These are phyloP conservation scores for Tricholoma hemisulphureum DNA, from an alignment of 768 basidiomycete species.

Conservation along the genomic window DNA sequence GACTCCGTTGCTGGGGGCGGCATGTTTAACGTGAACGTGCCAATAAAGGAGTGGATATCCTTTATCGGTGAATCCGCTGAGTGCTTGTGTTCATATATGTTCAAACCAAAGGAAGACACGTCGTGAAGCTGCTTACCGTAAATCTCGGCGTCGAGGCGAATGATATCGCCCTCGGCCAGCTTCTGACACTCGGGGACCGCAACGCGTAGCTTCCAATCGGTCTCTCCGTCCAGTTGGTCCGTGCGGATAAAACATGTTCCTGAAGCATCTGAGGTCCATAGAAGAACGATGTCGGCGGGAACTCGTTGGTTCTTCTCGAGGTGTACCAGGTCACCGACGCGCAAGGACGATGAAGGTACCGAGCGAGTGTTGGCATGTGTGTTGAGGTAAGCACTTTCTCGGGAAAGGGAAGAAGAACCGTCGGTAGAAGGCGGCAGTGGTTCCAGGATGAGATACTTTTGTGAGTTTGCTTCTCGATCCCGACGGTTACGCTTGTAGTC, in stretches of 20 bases:
- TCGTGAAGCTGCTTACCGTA: slow-evolving; percentile 57
- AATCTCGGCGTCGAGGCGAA: slow-evolving; percentile 81
- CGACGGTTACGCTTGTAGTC: slow-evolving; percentile 93
- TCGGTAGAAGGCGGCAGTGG: slow-evolving; percentile 38
- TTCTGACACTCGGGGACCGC: slow-evolving; percentile 85
- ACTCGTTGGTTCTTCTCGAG: slow-evolving; percentile 98
- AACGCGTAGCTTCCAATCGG: slow-evolving; percentile 96
- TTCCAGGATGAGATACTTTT: slow-evolving; percentile 83
- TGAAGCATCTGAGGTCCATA: slow-evolving; percentile 83
- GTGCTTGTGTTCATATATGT: slow-evolving; percentile 15
- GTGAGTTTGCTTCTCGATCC: slow-evolving; percentile 93
- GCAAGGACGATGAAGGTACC: slow-evolving; percentile 83
- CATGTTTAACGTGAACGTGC: slow-evolving; percentile 79
- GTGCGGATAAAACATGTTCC: slow-evolving; percentile 98
- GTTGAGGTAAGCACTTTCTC: slow-evolving; percentile 42
- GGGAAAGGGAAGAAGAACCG: slow-evolving; percentile 31
- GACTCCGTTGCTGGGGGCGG: slow-evolving; percentile 31
- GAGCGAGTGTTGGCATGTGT: slow-evolving; percentile 61
- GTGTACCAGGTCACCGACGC: slow-evolving; percentile 86
- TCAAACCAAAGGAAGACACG: slow-evolving; percentile 2
- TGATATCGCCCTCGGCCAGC: slow-evolving; percentile 49
- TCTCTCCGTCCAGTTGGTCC: slow-evolving; percentile 97
- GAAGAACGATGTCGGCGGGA: slow-evolving; percentile 88
- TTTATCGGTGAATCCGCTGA: slow-evolving; percentile 92
- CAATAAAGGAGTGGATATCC: slow-evolving; percentile 94